A percentile compares a stretch with the other conserved stretches of the same genome.
Evolutionary conservation across 805 yeast species (phyloP).

Genomic region (Candida xyloterini): DNA sequence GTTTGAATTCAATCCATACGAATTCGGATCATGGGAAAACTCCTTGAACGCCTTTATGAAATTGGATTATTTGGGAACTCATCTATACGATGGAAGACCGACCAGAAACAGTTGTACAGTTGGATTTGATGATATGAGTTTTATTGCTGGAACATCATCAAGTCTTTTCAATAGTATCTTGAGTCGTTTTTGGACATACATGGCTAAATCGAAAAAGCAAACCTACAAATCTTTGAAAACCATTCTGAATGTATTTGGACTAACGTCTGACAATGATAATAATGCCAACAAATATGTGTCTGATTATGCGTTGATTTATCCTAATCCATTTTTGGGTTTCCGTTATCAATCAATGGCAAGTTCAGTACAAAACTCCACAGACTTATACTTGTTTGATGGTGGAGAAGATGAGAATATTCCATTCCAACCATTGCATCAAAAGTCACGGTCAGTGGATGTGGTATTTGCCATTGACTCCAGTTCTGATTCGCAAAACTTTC

Average conservation of each 20-base stretch:
- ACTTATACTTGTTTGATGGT: conserved; percentile 36
- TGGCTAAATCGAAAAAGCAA: conserved; percentile 31
- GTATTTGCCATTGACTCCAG: conserved; percentile 44
- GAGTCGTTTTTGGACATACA: conserved; percentile 43
- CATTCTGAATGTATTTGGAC: conserved; percentile 42
- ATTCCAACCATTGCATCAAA: conserved; percentile 41
- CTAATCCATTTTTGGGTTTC: conserved; percentile 55
- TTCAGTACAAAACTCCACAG: conserved; percentile 23
- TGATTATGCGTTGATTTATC: conserved; percentile 58
- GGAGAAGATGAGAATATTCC: conserved; percentile 51
- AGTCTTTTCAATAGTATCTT: conserved; percentile 57
- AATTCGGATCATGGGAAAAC: conserved; percentile 67
- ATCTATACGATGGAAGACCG: conserved; percentile 43
- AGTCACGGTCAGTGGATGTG: conserved; percentile 36
- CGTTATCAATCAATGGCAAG: conserved; percentile 2
- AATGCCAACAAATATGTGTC: conserved; percentile 35
- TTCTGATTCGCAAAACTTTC: conserved; percentile 51
- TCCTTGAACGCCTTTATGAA: conserved; percentile 45
- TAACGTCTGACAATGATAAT: conserved; percentile 36
- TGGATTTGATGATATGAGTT: conserved; percentile 58
- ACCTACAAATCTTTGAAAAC: conserved; percentile 35
- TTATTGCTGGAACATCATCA: conserved; percentile 62
- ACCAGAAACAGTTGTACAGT: conserved; percentile 38
- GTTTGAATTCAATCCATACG: conserved; percentile 62
- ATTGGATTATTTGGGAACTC: conserved; percentile 52